Percentiles rank a stretch among this genome's conserved stretches.
Conservation (phyloP, 495 filamentous ascomycete genomes). For the Pyrenopolyporus hunteri region DNA sequence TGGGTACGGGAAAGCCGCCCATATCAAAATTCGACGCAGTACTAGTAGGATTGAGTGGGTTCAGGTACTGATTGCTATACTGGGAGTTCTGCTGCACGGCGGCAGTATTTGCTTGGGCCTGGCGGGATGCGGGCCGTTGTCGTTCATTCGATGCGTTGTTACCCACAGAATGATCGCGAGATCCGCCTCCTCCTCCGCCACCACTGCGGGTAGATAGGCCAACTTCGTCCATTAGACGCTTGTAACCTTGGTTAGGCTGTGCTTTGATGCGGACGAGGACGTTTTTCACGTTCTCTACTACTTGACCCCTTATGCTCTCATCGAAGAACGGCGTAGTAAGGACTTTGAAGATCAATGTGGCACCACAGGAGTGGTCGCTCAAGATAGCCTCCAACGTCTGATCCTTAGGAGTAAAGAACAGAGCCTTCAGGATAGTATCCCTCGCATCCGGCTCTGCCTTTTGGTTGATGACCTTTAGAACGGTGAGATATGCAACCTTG, state of each 20-base stretch:
- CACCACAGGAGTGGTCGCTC: slow-evolving; percentile 87
- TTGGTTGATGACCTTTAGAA: slow-evolving; percentile 98
- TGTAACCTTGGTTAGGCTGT: slow-evolving; percentile 93
- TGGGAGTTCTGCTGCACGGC: slow-evolving; percentile 50
- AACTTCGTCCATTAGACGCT: slow-evolving; percentile 97
- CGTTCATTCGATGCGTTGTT: slow-evolving; percentile 48
- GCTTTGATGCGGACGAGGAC: slow-evolving; percentile 90
- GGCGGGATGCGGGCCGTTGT: slow-evolving; percentile 61
- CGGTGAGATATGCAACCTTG: slow-evolving; percentile 97
- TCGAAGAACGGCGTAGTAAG: slow-evolving; percentile 98
- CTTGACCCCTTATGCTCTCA: slow-evolving; percentile 83
- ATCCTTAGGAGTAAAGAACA: slow-evolving; percentile 94
- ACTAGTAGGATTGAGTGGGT: slow-evolving; percentile 46
- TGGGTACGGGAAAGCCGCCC: slow-evolving; percentile 57
- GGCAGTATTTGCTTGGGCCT: slow-evolving; percentile 52
- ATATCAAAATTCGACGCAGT: slow-evolving; percentile 50
- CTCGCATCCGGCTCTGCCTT: slow-evolving; percentile 91
- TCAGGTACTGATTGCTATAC: slow-evolving; percentile 51
- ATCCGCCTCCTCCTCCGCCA: slow-evolving; percentile 47
- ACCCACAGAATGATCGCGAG: slow-evolving; percentile 51
- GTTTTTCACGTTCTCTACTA: slow-evolving; percentile 87
- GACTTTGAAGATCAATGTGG: slow-evolving; percentile 97
- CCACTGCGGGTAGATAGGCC: slow-evolving; percentile 70
- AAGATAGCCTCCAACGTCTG: slow-evolving; percentile 89
- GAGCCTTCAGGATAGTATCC: slow-evolving; percentile 86